Base-by-base conservation (phyloP, 139 green algal species). In the Medakamo hakoo region DNA sequence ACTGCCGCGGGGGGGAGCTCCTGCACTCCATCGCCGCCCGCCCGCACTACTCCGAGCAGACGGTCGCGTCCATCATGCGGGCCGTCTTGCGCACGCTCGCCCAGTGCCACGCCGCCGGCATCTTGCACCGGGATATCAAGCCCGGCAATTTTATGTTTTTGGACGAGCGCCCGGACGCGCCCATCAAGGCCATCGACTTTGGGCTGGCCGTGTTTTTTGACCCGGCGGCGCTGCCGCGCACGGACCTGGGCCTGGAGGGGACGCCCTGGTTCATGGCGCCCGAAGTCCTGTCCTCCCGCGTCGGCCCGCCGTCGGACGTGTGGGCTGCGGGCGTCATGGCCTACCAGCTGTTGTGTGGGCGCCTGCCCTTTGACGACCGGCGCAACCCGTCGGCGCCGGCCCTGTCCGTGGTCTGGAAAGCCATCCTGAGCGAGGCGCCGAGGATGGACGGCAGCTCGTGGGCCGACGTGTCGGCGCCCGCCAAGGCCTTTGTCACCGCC, bases 161-260 rank as follows among this genome's bases (percentile, higher is more conserved):
- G 1, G 79, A 68, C 25, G 72, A 86, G 3, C 69, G 72, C 1
- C 65, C 81, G 21, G 65, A 80, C 23, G 68, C 86, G 4, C 87
- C 78, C 2, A 63, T 95, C 56, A 94, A 94, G 69, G 88, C 87
- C 30, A 91, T 95, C n/a, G 88, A 95, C 66, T 95, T 95, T 81
- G 88, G 88, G 2, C 67, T 95, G 62, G 82, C 82, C 1, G 82
- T 87, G 23, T 89, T 89, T 30, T 94, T 79, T 62, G 77, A 89
- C 24, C 76, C 81, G 19, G 76, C 71, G 23, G 30, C 82, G 29
- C 76, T 93, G 64, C 86, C 86, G 0, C 62, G 82, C 21, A 85
- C 63, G 16, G 80, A 94, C 71, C 73, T 94, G 63, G 87, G 87
- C 1, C 69, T 95, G 60, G 87, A 95, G 67, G 88, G 88, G 60